Conservation (phyloP, 2,329 filamentous ascomycete species). For the Colletotrichum somersetense region DNA sequence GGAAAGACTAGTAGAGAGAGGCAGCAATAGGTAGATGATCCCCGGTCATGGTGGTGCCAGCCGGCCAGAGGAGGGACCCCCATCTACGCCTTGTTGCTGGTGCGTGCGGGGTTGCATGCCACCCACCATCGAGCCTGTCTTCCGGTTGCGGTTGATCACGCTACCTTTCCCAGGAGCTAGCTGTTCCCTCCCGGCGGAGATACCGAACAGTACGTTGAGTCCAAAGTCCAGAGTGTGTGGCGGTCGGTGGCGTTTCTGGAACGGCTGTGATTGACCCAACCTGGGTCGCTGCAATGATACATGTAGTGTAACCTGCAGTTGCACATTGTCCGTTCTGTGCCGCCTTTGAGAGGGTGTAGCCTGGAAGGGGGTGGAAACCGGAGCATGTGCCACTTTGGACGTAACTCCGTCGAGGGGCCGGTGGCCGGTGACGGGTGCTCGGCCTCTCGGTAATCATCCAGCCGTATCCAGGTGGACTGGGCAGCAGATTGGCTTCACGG, state of each 20-base stretch:
- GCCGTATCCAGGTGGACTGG: slow-evolving; percentile 11
- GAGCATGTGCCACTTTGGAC: slow-evolving; percentile 32
- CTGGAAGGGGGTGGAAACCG: background rate
- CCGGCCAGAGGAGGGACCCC: background rate
- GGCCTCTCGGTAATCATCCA: slow-evolving; percentile 24
- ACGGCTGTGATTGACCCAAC: slow-evolving; percentile 27
- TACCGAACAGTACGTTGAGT: slow-evolving; percentile 38
- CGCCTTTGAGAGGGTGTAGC: slow-evolving; percentile 11
- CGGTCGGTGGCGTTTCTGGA: slow-evolving; percentile 28
- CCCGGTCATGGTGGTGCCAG: slow-evolving; percentile 12
- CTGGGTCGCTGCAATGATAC: slow-evolving; percentile 32
- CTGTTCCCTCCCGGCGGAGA: slow-evolving; percentile 35
- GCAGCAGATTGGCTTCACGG: slow-evolving; percentile 11
- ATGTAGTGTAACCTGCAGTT: slow-evolving; percentile 31
- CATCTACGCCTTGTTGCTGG: background rate
- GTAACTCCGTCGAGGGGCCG: slow-evolving; percentile 3
- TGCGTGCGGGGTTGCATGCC: background rate
- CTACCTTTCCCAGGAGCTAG: slow-evolving; percentile 35
- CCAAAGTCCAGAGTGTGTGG: background rate
- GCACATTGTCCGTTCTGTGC: slow-evolving; percentile 23
- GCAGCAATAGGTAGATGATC: background rate
- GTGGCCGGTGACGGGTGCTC: slow-evolving; percentile 24
- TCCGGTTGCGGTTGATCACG: slow-evolving; percentile 33
- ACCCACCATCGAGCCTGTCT: background rate
- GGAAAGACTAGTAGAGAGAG: background rate